Base-by-base conservation (phyloP, 108 stramenopile species). In the Conticribra guillardii region DNA sequence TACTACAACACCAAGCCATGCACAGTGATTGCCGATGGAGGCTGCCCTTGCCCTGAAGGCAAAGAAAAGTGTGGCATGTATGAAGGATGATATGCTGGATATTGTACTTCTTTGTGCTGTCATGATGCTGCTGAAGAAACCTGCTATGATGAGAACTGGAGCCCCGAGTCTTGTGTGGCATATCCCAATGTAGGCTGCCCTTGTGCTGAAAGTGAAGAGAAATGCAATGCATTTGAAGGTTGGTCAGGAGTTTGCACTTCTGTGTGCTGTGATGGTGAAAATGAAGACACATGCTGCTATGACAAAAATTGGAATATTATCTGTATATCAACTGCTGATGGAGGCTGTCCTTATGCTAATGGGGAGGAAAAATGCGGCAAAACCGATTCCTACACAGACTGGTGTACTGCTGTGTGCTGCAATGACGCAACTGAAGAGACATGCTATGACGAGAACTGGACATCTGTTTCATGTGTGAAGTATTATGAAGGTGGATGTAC, bases 391-490 rank as follows among this genome's bases (percentile, higher is more conserved):
- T 47, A 26, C n/a, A 3, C 60, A 22, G 60, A 46, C 4, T 62
- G 29, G 4, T 62, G 60, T 27, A 62, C 45, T 27, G 2, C 45
- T 18, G n/a, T n/a, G n/a, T 62, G 60, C 60, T 62, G 60, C 24
- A 46, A 62, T 9, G 60, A 62, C 26, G 45, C 45, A 47, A 62
- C 60, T n/a, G n/a, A n/a, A n/a, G n/a, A n/a, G n/a, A n/a, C n/a
- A n/a, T n/a, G n/a, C n/a, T n/a, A n/a, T n/a, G 3, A n/a, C n/a
- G n/a, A n/a, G n/a, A n/a, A 50, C 23, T 65, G 17, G 5, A 33
- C 21, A 11, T 51, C 64, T 17, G 34, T 19, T 1, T 65, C 64
- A 5, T 65, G 64, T 52, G 50, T 48, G 37, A 17, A 21, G 0
- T 53, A 31, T 50, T 23, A 65, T 53, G 64, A 65, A 24, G 34